A percentile compares a stretch with the other conserved stretches of the same genome.
Evolutionary conservation across 352 stramenopile species (phyloP).

Genomic region (Pythium myriotylum): DNA sequence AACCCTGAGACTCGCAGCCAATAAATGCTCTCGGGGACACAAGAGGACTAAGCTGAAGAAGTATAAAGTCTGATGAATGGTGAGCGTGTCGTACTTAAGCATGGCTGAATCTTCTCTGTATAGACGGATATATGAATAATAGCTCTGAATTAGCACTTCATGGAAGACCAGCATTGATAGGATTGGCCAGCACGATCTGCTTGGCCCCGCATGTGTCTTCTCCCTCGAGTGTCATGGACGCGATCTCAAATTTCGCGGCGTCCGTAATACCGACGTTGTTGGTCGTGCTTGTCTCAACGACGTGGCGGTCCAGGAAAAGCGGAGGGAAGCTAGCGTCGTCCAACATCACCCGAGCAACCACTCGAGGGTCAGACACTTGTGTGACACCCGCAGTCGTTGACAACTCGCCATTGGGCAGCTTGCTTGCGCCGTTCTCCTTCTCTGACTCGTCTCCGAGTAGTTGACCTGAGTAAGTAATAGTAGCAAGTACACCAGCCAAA

Average conservation of each 20-base stretch:
- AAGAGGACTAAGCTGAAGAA: too few species aligned
- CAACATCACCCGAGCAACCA: slow-evolving; percentile 4
- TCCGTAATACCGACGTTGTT: neutral
- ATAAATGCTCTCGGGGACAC: too few species aligned
- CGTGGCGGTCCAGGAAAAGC: neutral
- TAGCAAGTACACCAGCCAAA: neutral
- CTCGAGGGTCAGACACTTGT: neutral
- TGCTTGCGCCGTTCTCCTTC: too few species aligned
- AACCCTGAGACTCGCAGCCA: neutral
- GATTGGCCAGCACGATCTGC: neutral
- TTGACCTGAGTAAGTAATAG: neutral
- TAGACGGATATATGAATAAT: too few species aligned
- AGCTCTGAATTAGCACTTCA: too few species aligned
- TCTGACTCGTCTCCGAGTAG: neutral
- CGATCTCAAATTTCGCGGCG: neutral
- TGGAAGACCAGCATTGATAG: too few species aligned
- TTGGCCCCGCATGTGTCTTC: neutral
- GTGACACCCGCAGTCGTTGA: neutral
- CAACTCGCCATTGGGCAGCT: too few species aligned
- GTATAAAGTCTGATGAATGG: too few species aligned
- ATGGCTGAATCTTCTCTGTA: too few species aligned
- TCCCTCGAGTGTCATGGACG: slow-evolving; percentile 1
- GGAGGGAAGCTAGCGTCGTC: slow-evolving; percentile 3
- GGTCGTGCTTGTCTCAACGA: neutral
- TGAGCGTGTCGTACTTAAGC: too few species aligned